A percentile compares a stretch with the other conserved stretches of the same genome.
phyloP scores from a whole-genome alignment of 2,329 filamentous ascomycete genomes.

The Chaetomiaceae sp. region DNA sequence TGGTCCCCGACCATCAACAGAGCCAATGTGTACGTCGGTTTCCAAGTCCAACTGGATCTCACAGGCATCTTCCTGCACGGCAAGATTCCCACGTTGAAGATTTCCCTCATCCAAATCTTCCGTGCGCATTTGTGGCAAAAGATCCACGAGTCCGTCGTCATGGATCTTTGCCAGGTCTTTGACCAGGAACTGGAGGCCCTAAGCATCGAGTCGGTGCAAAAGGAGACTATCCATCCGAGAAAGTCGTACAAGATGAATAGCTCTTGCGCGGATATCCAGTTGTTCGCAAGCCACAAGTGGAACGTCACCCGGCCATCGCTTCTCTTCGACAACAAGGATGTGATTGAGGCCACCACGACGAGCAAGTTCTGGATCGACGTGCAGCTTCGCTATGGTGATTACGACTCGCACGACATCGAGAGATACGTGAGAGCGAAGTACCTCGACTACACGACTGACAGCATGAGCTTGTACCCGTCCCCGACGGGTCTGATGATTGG shows the following conservation, averaged over 20 bases:
- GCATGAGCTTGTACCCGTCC: conserved; percentile 97
- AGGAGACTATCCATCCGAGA: conserved; percentile 97
- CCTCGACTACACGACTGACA: conserved; percentile 97
- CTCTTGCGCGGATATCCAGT: conserved; percentile 91
- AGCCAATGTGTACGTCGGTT: conserved; percentile 97
- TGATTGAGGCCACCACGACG: conserved; percentile 86
- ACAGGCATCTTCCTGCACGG: conserved; percentile 99
- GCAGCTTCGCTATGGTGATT: conserved; percentile 93
- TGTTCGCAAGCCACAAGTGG: conserved; percentile 99
- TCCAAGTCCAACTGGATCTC: conserved; percentile 96
- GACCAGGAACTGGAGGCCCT: conserved; percentile 95
- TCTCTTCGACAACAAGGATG: conserved; percentile 93
- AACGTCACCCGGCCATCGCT: conserved; percentile 92
- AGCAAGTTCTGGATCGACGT: conserved; percentile 99
- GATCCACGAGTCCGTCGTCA: conserved; percentile 97
- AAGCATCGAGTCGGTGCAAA: conserved; percentile 95
- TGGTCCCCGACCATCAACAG: conserved; percentile 93
- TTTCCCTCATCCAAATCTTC: conserved; percentile 98
- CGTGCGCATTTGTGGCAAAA: conserved; percentile 99
- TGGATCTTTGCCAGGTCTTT: conserved; percentile 98
- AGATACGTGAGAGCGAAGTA: conserved; percentile 97
- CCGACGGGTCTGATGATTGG: conserved; percentile 96
- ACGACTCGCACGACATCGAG: conserved; percentile 98
- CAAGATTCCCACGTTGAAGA: conserved; percentile 97
- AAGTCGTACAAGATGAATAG: conserved; percentile 99